Evolutionary conservation across 78 protist species (phyloP), one percentile per base, ranked within the genome.

Genomic region (Polysphondylium violaceum): DNA sequence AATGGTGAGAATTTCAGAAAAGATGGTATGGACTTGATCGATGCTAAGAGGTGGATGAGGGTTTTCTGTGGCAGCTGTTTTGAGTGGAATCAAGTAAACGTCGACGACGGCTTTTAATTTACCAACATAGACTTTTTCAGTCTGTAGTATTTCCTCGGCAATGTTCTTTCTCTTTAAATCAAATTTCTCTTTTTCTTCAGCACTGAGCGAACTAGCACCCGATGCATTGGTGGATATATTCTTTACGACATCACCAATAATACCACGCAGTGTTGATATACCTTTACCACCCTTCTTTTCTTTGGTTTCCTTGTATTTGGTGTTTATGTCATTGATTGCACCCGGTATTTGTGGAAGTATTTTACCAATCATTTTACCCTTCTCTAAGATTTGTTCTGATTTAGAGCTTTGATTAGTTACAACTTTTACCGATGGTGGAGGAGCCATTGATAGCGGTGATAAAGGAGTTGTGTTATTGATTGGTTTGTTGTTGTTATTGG

Each of bases 1-100:
- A 58, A 83, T 83, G 55, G 76, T 83, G 7, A 83, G 44, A n/a
- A 83, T 83, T 41, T 83, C 91, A 1, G 79, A 67, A 43, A 83
- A 83, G 1, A 83, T 69, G 19, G 91, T n/a, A 43, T 83, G 77
- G 12, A 83, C 64, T 43, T 83, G 91, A 23, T 83, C 91, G 0
- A 35, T 4, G 12, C 81, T 56, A 23, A 83, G 44, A 27, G 91
- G 91, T 19, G 91, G 91, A 33, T 83, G 91, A 12, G 77, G 60
- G 29, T 81, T 81, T 17, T n/a, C 79, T 33, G 77, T 69, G 0
- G 79, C 74, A 1, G 91, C 91, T 14, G 73, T 61, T 36, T 83
- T 83, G 21, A 83, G 59, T 31, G 91, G 91, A 29, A 61, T 69
- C 25, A 53, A 69, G 43, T 41, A 83, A 6, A 83, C 91, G 23